Conservation (phyloP, 2,329 filamentous ascomycete genomes). For the Teratosphaeriaceae sp. region DNA sequence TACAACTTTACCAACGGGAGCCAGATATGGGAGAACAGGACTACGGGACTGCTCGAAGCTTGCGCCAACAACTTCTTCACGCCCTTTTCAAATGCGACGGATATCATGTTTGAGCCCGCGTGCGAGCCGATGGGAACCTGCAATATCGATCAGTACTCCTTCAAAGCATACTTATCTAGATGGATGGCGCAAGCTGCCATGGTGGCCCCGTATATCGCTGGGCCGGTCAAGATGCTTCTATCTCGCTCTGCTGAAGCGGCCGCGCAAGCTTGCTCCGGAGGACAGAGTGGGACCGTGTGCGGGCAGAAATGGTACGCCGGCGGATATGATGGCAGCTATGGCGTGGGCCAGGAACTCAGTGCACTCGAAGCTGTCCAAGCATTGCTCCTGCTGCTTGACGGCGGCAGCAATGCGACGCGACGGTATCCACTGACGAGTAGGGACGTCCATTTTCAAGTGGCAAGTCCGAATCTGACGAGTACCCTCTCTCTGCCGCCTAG, state of each 20-base stretch:
- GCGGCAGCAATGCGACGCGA: conserved; percentile 1
- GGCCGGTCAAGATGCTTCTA: conserved; percentile 44
- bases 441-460: conserved; percentile 2
- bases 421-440: conserved; percentile 4
- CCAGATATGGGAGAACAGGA: conserved; percentile 14
- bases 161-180: conserved; percentile 43
- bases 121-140: conserved; percentile 39
- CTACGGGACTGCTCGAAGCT: conserved; percentile 37
- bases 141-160: conserved; percentile 40
- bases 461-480: background rate
- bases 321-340: conserved; percentile 38
- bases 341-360: conserved; percentile 50
- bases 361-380: conserved; percentile 45
- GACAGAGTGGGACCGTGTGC: conserved; percentile 36
- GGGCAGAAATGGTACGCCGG: conserved; percentile 34
- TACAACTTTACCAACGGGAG: conserved; percentile 31
- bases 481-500: background rate
- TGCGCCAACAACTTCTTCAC: conserved; percentile 49
- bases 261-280: conserved; percentile 46
- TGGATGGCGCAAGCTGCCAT: conserved; percentile 44
- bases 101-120: conserved; percentile 40
- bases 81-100: conserved; percentile 24
- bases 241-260: conserved; percentile 48
- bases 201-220: conserved; percentile 2
- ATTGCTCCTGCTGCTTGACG: conserved; percentile 30